phyloP scores from a whole-genome alignment of 2,329 filamentous ascomycete genomes.

The Drechslerella dactyloides region DNA sequence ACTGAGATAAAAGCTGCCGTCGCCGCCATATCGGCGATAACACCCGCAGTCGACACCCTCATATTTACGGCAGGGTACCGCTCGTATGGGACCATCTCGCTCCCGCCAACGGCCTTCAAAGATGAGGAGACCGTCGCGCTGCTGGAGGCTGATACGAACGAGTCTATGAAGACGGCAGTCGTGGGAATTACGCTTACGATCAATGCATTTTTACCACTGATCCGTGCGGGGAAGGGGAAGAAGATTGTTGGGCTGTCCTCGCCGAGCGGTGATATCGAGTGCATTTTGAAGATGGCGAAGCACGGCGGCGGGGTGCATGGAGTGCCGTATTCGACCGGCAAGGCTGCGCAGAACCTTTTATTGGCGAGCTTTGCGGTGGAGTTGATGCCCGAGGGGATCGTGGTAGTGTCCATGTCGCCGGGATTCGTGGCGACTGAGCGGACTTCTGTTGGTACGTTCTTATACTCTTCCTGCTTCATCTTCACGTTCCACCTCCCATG shows the following conservation, averaged over 20 bases:
- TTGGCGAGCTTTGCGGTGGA: slow-evolving; percentile 59
- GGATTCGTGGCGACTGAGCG: slow-evolving; percentile 10
- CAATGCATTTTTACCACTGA: slow-evolving; percentile 59
- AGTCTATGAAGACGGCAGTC: slow-evolving; percentile 55
- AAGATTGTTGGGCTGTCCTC: slow-evolving; percentile 59
- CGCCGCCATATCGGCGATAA: slow-evolving; percentile 55
- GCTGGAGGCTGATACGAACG: slow-evolving; percentile 52
- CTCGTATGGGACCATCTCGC: slow-evolving; percentile 51
- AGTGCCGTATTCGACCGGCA: slow-evolving; percentile 58
- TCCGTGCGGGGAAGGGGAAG: slow-evolving; percentile 58
- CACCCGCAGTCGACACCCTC: slow-evolving; percentile 58
- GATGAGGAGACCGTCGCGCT: slow-evolving; percentile 48
- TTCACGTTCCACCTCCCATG: too few relatives aligned
- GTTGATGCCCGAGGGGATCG: slow-evolving; percentile 52
- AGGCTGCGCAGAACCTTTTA: slow-evolving; percentile 59
- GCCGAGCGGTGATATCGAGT: slow-evolving; percentile 57
- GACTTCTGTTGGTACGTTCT: not conserved
- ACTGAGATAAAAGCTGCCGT: slow-evolving; percentile 57
- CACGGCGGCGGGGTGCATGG: not conserved
- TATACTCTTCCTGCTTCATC: not conserved
- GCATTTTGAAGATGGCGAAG: slow-evolving; percentile 52
- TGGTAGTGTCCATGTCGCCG: slow-evolving; percentile 2
- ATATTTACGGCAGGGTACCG: slow-evolving; percentile 59
- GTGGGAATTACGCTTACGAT: slow-evolving; percentile 56
- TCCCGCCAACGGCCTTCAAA: slow-evolving; percentile 2